Evolutionary conservation across 805 yeast species (phyloP).

Genomic region (Starmerella khaoyaiensis): DNA sequence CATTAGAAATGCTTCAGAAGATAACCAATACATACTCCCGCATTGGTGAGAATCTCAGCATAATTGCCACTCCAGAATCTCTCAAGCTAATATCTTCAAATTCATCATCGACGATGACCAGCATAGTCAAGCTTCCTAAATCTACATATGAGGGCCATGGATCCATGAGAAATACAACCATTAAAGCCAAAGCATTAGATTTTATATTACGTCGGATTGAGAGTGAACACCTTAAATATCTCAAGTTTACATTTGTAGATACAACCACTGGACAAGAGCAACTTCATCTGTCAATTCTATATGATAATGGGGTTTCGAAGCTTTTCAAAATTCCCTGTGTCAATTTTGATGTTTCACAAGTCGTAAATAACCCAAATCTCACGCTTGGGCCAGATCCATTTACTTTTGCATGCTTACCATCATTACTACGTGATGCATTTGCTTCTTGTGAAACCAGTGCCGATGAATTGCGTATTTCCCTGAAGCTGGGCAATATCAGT

Average conservation of each 20-base stretch:
- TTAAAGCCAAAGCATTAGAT: constrained; percentile 17
- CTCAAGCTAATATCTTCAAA: constrained; percentile 11
- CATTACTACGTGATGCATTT: constrained; percentile 13
- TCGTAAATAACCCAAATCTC: constrained; percentile 7
- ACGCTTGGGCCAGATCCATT: not conserved
- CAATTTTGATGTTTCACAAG: constrained; percentile 6
- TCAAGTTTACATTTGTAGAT: constrained; percentile 8
- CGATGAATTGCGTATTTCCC: constrained; percentile 19
- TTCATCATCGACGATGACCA: constrained; percentile 12
- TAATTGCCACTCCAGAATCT: constrained; percentile 4
- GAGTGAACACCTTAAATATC: constrained; percentile 1
- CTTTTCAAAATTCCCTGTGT: constrained; percentile 9
- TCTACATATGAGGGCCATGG: constrained; percentile 11
- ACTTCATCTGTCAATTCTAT: constrained; percentile 6
- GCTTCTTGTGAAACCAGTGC: constrained; percentile 19
- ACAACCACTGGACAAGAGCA: constrained; percentile 13
- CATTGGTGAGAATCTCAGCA: constrained; percentile 14
- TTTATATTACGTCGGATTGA: constrained; percentile 10
- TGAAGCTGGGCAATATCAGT: too few species aligned
- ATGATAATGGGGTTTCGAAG: constrained; percentile 8
- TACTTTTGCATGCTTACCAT: constrained; percentile 15
- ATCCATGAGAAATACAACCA: constrained; percentile 2
- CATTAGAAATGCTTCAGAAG: constrained; percentile 7
- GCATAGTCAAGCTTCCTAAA: constrained; percentile 3
- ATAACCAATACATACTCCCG: constrained; percentile 7